Evolutionary conservation across 164 flowering plant genomes (phyloP), one percentile per base, ranked within the genome.

Genomic region (Liriodendron chinense): DNA sequence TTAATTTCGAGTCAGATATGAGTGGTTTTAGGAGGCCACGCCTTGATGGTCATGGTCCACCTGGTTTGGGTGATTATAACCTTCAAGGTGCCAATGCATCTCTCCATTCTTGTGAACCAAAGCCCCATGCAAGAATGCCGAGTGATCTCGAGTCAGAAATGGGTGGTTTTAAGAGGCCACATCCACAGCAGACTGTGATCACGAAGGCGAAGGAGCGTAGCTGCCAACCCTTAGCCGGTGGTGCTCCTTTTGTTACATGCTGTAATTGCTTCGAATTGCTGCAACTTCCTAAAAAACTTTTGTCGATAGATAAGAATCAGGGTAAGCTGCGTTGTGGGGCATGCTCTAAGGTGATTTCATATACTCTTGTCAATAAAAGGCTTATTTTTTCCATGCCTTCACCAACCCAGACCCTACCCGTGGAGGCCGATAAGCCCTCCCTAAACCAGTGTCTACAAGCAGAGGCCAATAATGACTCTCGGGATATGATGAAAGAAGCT

Each of bases 201-300:
- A 79, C 83, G 25, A 76, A 80, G 76, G 74, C 80, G 34, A 76
- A 65, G 65, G 74, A 63, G 64, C 84, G 79, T 2, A 75, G 47
- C 50, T 87, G 84, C 75, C 84, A 25, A 57, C 98, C 99, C 1
- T 47, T 90, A 25, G 85, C 85, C 21, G 91, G 93, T 72, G 98
- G 92, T 64, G 87, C 98, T 10, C 98, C 98, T 43, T 93, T 92
- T 77, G 47, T 93, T 20, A 77, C 87, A 10, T 95, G 98, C 79
- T 23, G 56, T 68, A 87, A 81, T 79, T 95, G 98, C 89, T 93
- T 82, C 74, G 87, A 87, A 59, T 74, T 93, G 80, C 87, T 95
- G 70, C 83, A 83, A 74, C 72, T 95, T 25, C 94, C 97, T 28
- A 81, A 76, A 76, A 91, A 83, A 71, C 65, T 78, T 47, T 13